Percentiles rank a stretch among this genome's conserved stretches.
Conservation (phyloP, 345 rosid species). For the Dipteronia dyeriana region DNA sequence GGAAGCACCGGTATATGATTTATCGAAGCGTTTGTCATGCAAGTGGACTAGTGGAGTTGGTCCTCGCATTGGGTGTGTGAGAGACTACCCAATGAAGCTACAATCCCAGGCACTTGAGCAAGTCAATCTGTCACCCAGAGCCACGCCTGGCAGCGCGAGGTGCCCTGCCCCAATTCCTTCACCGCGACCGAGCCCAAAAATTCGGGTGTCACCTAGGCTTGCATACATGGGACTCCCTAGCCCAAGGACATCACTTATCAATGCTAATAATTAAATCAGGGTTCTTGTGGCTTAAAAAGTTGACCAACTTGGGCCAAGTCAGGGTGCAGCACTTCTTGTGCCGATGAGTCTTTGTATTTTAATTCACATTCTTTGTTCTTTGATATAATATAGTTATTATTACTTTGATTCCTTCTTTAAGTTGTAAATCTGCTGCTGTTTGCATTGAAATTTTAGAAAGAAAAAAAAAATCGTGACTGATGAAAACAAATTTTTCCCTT, state of each 20-base stretch:
- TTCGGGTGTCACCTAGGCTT: conserved; percentile 49
- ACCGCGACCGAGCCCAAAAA: conserved; percentile 47
- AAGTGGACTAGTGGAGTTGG: conserved; percentile 76
- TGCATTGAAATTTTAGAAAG: too few species aligned
- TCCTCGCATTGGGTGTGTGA: conserved; percentile 71
- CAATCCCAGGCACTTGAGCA: conserved; percentile 64
- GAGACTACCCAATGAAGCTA: conserved; percentile 67
- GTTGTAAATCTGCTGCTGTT: too few species aligned
- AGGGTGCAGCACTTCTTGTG: conserved; percentile 16
- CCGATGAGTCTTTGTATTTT: too few species aligned
- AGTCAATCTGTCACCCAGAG: conserved; percentile 58
- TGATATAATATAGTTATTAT: too few species aligned
- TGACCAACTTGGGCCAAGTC: neutral
- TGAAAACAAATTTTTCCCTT: too few species aligned
- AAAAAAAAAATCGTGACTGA: too few species aligned
- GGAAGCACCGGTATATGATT: conserved; percentile 39
- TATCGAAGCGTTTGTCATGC: conserved; percentile 56
- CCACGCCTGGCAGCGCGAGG: conserved; percentile 30
- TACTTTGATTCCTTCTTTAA: too few species aligned
- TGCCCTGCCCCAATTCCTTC: conserved; percentile 40
- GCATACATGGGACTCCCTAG: conserved; percentile 57
- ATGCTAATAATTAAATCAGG: neutral
- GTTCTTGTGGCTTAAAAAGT: neutral
- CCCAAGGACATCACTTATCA: conserved; percentile 30
- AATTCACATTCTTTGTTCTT: too few species aligned